Evolutionary conservation across 805 yeast species (phyloP).

Genomic region (Kodamaea lidongshanica): DNA sequence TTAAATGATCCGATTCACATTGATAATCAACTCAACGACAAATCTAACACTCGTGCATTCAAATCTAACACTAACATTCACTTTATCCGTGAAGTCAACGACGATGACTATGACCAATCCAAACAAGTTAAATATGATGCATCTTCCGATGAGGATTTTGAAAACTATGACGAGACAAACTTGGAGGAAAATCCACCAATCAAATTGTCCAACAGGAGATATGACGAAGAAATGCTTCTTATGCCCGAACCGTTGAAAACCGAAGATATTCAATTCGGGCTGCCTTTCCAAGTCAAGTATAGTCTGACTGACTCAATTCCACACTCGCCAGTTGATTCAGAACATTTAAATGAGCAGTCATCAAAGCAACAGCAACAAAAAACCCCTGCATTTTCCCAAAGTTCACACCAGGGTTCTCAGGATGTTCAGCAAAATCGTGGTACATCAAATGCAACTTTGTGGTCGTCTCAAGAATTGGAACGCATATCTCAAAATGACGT

Average conservation of each 20-base stretch:
- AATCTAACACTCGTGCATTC: constrained; percentile 7
- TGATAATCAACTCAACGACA: constrained; percentile 5
- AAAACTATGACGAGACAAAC: constrained; percentile 16
- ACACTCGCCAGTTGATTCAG: constrained; percentile 7
- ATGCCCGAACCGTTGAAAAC: constrained; percentile 14
- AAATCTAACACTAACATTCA: constrained; percentile 16
- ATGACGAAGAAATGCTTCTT: constrained; percentile 26
- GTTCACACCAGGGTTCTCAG: no score
- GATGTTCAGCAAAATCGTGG: no score
- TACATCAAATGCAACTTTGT: no score
- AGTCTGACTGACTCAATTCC: constrained; percentile 4
- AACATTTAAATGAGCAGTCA: no score
- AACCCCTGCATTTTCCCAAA: no score
- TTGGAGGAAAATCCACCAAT: constrained; percentile 21
- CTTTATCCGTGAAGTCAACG: constrained; percentile 27
- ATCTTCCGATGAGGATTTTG: constrained; percentile 6
- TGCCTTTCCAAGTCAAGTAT: constrained; percentile 27
- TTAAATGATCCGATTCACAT: no score
- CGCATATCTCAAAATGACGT: no score
- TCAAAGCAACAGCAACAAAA: constrained; percentile 3
- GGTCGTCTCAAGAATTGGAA: no score
- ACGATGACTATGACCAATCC: constrained; percentile 12
- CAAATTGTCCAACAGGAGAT: constrained; percentile 14
- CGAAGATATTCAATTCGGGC: constrained; percentile 20
- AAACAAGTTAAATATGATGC: constrained; percentile 4